Base-by-base conservation (phyloP, 257 asterid species). In the Paulownia fortunei region DNA sequence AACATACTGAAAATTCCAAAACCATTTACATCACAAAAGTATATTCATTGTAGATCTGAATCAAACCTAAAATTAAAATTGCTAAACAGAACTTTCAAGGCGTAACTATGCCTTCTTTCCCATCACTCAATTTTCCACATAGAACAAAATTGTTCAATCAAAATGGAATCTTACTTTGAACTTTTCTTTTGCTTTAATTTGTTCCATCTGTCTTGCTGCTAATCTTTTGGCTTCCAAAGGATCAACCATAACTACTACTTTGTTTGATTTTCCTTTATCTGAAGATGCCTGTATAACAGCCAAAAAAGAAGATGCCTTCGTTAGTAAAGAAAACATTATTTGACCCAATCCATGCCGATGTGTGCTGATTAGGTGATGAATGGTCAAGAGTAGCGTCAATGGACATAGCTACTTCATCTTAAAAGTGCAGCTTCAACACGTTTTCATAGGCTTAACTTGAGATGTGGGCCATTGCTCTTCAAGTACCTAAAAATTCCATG, bases 181-280 rank as follows among this genome's bases (percentile, higher is more conserved):
- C 65, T 87, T 91, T 83, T 93, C 95, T 76, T 84, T 92, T 21
- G 97, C 90, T 86, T 89, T 88, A 59, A 96, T 85, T 77, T 60
- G 80, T 73, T 88, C 97, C 98, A 93, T 96, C 84, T 93, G 97
- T 83, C 87, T 92, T 58, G 92, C 92, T 9, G 99, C 99, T 83
- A 96, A 81, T 80, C 91, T 86, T 85, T 96, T 96, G 85, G 99
- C 99, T 86, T 96, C 99, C 84, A 87, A 67, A 34, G 99, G 98
- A 85, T 96, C 99, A 69, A 96, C 98, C 99, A 93, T 96, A 51
- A 85, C 65, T 81, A 96, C 90, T 87, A 73, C 90, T 85, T 86
- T 92, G 36, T 61, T 81, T 37, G 82, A 58, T 9, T 76, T 81
- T 76, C 66, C 56, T 77, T 82, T 84, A 26, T 52, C 46, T 11